Evolutionary conservation across 2,329 filamentous ascomycete genomes (phyloP), one percentile per base, ranked within the genome.

Genomic region (Epichloe sp.): DNA sequence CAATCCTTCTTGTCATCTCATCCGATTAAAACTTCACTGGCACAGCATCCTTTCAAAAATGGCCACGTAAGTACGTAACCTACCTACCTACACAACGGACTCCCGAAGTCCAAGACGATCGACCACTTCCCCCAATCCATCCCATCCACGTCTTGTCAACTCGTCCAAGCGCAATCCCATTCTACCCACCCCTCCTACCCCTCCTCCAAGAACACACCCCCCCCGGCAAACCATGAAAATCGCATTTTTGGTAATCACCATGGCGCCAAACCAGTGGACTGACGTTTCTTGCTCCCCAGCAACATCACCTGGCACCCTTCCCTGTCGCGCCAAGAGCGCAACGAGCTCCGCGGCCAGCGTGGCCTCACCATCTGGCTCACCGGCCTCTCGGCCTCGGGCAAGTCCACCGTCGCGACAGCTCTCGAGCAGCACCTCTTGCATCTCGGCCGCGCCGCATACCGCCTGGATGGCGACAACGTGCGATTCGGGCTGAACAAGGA

Each of bases 331-430:
- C 69, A 74, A 55, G 87, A 93, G 78, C 86, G 87, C 69, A 83
- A 80, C 69, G 66, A 76, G 58, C 72, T 80, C 60, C 87, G 88
- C 70, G 81, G 83, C 68, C 93, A 98, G 71, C 80, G 81, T 59
- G 93, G 93, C 66, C 85, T 94, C 67, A 98, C 93, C 52, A 84
- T 98, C 72, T 98, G 93, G 93, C 86, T 98, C 66, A 98, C 93
- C 1, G 93, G 93, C 50, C 86, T 98, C 57, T 95, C 88, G 38
- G 93, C 91, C 48, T 95, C 88, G 0, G 93, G 93, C 65, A 98
- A 98, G 73, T 96, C 91, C 49, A 98, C 93, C 53, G 88, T 98
- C 56, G 93, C 93, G 51, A 95, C 88, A 3, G 93, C 93, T 15
- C 86, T 98, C 41, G 93, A 98, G 76, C 91, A 96, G 74, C 89